A percentile compares a stretch with the other conserved stretches of the same genome.
These are phyloP conservation scores for Aphanocladium album DNA, from an alignment of 2,329 filamentous ascomycete species.

Conservation along the genomic window DNA sequence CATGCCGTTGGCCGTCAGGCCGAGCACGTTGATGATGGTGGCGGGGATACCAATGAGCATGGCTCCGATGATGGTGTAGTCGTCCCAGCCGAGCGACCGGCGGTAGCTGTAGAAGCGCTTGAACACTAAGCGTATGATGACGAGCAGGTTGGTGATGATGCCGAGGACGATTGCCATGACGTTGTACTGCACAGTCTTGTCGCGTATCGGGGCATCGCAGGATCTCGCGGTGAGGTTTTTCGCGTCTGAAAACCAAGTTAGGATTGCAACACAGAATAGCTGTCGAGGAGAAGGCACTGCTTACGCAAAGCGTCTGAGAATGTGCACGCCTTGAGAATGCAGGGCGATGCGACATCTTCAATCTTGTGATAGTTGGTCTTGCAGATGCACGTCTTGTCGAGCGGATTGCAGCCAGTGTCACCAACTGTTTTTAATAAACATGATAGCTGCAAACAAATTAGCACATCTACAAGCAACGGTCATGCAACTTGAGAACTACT, in stretches of 20 bases:
- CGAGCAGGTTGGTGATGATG: constrained; percentile 34
- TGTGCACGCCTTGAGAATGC: constrained; percentile 20
- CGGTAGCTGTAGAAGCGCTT: constrained; percentile 30
- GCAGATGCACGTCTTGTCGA: constrained; percentile 11
- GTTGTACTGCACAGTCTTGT: constrained; percentile 30
- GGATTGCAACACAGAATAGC: no score
- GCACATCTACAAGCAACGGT: background rate
- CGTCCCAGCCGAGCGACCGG: constrained; percentile 34
- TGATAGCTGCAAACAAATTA: background rate
- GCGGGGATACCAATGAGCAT: constrained; percentile 25
- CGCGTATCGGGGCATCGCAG: constrained; percentile 25
- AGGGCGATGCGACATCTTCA: constrained; percentile 18
- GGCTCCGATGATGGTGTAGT: constrained; percentile 30
- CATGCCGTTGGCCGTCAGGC: constrained; percentile 35
- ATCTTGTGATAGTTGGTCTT: constrained; percentile 15
- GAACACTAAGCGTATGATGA: constrained; percentile 36
- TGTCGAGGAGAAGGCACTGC: background rate
- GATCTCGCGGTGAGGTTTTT: constrained; percentile 21
- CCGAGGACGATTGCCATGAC: constrained; percentile 30
- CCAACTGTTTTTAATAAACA: constrained; percentile 3
- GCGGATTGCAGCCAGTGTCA: background rate
- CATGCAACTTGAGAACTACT: background rate
- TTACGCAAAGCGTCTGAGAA: constrained; percentile 22
- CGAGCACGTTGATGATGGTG: constrained; percentile 27
- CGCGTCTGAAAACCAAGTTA: constrained; percentile 2